Percentiles rank a stretch among this genome's conserved stretches.
Evolutionary conservation across 768 basidiomycete species (phyloP).

Genomic region (Candolleomyces efflorescens): DNA sequence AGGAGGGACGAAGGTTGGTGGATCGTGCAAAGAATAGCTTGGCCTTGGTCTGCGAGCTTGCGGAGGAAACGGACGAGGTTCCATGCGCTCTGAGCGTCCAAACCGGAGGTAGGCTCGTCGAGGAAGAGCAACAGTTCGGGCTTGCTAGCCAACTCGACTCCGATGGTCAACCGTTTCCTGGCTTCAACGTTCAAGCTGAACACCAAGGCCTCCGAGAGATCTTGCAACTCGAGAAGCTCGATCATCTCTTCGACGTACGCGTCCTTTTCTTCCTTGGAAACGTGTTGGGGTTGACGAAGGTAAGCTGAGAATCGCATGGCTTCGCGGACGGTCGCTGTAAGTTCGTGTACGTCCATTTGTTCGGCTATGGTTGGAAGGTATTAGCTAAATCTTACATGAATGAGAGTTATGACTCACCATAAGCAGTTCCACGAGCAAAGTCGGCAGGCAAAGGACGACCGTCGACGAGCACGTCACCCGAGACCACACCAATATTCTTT

Average conservation of each 20-base stretch:
- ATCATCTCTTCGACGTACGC: slow-evolving; percentile 81
- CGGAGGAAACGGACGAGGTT: slow-evolving; percentile 76
- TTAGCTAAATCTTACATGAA: slow-evolving; percentile 22
- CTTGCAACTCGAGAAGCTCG: slow-evolving; percentile 78
- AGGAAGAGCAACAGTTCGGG: slow-evolving; percentile 74
- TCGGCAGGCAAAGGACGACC: slow-evolving; percentile 55
- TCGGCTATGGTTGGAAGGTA: slow-evolving; percentile 43
- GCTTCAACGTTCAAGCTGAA: slow-evolving; percentile 64
- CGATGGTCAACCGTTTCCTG: slow-evolving; percentile 85
- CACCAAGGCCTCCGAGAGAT: slow-evolving; percentile 79
- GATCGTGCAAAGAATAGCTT: slow-evolving; percentile 88
- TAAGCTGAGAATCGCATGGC: slow-evolving; percentile 84
- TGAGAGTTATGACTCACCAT: slow-evolving; percentile 46
- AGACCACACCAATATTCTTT: slow-evolving; percentile 64
- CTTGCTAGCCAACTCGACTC: slow-evolving; percentile 87
- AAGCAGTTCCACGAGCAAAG: slow-evolving; percentile 66
- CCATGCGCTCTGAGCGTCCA: slow-evolving; percentile 62
- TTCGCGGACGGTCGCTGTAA: slow-evolving; percentile 78
- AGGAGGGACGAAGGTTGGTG: slow-evolving; percentile 84
- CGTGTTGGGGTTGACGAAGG: slow-evolving; percentile 67
- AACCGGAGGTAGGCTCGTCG: slow-evolving; percentile 45
- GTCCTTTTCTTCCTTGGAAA: slow-evolving; percentile 71
- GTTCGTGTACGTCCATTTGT: slow-evolving; percentile 85
- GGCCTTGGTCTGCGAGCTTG: slow-evolving; percentile 81
- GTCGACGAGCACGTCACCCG: slow-evolving; percentile 63